A percentile compares a stretch with the other conserved stretches of the same genome.
These are phyloP conservation scores for Talaromyces piceae DNA, from an alignment of 2,329 filamentous ascomycete genomes.

Conservation along the genomic window DNA sequence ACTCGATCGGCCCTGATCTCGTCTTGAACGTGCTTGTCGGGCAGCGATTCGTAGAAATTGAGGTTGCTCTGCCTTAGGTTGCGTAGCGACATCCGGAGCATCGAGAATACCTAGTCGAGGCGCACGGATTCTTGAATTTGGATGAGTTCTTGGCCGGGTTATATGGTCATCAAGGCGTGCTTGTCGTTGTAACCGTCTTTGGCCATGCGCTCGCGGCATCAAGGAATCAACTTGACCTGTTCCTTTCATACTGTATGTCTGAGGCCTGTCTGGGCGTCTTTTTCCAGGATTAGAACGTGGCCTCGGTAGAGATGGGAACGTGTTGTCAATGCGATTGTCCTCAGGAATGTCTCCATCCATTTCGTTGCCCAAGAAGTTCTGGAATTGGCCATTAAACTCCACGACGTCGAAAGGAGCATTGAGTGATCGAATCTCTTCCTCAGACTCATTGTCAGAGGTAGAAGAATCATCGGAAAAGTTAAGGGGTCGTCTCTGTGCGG, in stretches of 20 bases:
- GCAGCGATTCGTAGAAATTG: constrained; percentile 51
- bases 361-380: constrained; percentile 9
- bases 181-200: constrained; percentile 20
- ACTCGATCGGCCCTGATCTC: constrained; percentile 45
- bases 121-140: constrained; percentile 15
- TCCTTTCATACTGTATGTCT: not conserved
- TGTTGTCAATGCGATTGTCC: constrained; percentile 37
- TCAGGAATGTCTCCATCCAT: constrained; percentile 30
- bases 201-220: constrained; percentile 13
- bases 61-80: constrained; percentile 32
- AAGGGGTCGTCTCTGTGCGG: constrained; percentile 12
- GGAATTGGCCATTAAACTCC: constrained; percentile 17
- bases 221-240: not conserved
- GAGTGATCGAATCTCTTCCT: constrained; percentile 12
- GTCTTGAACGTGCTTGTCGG: constrained; percentile 42
- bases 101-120: constrained; percentile 46
- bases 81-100: constrained; percentile 29
- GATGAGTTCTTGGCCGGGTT: constrained; percentile 17
- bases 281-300: constrained; percentile 7
- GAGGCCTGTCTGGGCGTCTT: constrained; percentile 5
- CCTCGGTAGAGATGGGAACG: constrained; percentile 27
- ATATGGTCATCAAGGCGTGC: constrained; percentile 29
- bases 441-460: constrained; percentile 20
- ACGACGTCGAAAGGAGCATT: constrained; percentile 14
- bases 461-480: constrained; percentile 22